Base-by-base conservation (phyloP, 108 stramenopile genomes). In the Mediolabrus comicus region DNA sequence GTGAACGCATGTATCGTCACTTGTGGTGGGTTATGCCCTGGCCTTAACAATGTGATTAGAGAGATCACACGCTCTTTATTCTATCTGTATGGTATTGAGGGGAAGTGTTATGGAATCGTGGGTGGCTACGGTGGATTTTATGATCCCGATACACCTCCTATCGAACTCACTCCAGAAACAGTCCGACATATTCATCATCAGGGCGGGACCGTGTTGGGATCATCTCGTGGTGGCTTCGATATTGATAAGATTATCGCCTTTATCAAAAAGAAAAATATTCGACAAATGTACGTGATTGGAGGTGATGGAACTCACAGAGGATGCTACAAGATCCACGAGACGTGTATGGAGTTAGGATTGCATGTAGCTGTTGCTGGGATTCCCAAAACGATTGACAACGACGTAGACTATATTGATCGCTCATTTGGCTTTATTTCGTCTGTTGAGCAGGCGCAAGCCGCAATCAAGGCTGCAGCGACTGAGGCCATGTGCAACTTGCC, bases 261-360 rank as follows among this genome's bases (percentile, higher is more conserved):
- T 62, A 51, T 94, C 55, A 53, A 79, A 43, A 61, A 77, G 6
- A 72, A 85, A 52, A 82, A 84, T 26, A 85, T 98, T 55, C 84
- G 82, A 53, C 95, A 96, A 61, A 78, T 99, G 10, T 99, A 89
- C 78, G 92, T 99, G 25, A 96, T 99, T 79, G 98, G 98, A 31
- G 98, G 98, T 9, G 98, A 99, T 81, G 98, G 98, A 27, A 99
- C 98, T 26, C 97, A 98, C 80, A 86, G 98, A 9, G 98, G 97
- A 24, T 97, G 97, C 27, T 88, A 90, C 64, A 72, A 76, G 70
- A 92, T 95, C 38, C 89, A 94, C 54, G 97, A 93, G 77, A 94
- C 83, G 11, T 95, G 94, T 62, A 92, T 95, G 91, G 89, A 79
- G 57, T 41, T 85, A 73, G 92, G 91, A 35, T 51, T 96, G 58